Percentiles rank a stretch among this genome's conserved stretches.
phyloP scores from a whole-genome alignment of 768 basidiomycete species.

The Pulveroboletus sp. region DNA sequence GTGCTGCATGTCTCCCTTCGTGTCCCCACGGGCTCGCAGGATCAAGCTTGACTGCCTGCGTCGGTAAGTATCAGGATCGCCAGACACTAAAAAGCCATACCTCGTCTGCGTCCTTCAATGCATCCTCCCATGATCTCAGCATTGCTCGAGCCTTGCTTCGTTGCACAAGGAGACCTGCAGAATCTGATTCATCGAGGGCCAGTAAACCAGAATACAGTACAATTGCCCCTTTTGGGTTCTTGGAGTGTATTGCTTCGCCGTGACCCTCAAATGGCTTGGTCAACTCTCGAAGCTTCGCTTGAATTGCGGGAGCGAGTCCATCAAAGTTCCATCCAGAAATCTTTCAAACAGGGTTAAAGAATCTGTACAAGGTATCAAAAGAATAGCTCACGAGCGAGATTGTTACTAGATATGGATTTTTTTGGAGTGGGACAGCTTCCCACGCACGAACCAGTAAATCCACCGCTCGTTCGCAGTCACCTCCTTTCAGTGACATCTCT shows the following conservation, averaged over 20 bases:
- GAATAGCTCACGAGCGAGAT: constrained; percentile 7
- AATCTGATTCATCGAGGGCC: not conserved
- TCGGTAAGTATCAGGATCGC: not conserved
- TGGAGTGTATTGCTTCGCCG: not conserved
- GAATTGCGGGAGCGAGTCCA: not conserved
- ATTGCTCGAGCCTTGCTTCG: constrained; percentile 2
- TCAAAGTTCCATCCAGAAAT: constrained; percentile 17
- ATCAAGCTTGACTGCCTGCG: constrained; percentile 1
- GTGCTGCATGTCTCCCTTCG: not conserved
- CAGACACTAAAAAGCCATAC: not conserved
- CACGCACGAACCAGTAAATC: not conserved
- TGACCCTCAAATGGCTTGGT: not conserved
- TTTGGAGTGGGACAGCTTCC: not conserved
- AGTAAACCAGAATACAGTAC: constrained; percentile 2
- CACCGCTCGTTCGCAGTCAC: not conserved
- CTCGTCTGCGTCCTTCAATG: constrained; percentile 11
- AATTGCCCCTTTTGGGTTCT: constrained; percentile 1
- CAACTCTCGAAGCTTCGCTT: not conserved
- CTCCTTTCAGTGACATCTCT: not conserved
- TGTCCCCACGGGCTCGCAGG: not conserved
- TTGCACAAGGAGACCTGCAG: constrained; percentile 1
- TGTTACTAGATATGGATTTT: not conserved
- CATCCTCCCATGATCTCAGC: constrained; percentile 1
- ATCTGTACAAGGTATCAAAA: accelerated
- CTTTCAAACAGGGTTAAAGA: not conserved